Percentiles rank a stretch among this genome's conserved stretches.
Conservation (phyloP, 2,329 filamentous ascomycete genomes). For the Myriosclerotinia scirpicola region DNA sequence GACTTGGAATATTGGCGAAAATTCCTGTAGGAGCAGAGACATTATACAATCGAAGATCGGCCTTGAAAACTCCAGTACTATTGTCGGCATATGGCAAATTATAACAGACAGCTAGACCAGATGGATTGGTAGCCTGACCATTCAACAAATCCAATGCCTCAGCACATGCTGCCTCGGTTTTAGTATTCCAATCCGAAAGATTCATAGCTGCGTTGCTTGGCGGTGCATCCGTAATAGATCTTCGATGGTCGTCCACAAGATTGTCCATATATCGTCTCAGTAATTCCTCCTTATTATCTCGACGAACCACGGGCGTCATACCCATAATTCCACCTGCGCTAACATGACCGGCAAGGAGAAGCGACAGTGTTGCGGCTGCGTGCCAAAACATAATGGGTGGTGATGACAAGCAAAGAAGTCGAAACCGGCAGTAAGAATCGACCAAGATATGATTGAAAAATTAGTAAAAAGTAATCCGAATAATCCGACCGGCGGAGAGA, state of each 20-base stretch:
- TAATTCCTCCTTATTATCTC: slow-evolving; percentile 30
- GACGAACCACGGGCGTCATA: slow-evolving; percentile 6
- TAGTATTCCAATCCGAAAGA: slow-evolving; percentile 55
- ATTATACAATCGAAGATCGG: slow-evolving; percentile 74
- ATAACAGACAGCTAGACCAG: slow-evolving; percentile 79
- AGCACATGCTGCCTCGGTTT: slow-evolving; percentile 60
- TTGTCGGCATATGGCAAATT: slow-evolving; percentile 73
- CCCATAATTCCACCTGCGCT: slow-evolving; percentile 34
- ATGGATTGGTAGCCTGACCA: slow-evolving; percentile 64
- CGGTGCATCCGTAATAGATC: slow-evolving; percentile 13
- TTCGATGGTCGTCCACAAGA: slow-evolving; percentile 32
- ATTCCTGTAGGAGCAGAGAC: slow-evolving; percentile 57
- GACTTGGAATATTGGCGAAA: slow-evolving; percentile 53
- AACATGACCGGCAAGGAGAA: slow-evolving; percentile 37
- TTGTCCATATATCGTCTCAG: slow-evolving; percentile 39
- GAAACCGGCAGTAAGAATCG: slow-evolving; percentile 17
- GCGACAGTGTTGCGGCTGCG: slow-evolving; percentile 28
- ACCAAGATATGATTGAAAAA: slow-evolving; percentile 7
- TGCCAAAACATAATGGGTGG: slow-evolving; percentile 32
- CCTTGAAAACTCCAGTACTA: slow-evolving; percentile 68
- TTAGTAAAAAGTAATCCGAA: slow-evolving; percentile 24
- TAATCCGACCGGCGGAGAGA: slow-evolving; percentile 35
- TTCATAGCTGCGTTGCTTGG: slow-evolving; percentile 21
- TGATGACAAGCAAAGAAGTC: slow-evolving; percentile 15
- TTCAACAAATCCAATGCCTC: slow-evolving; percentile 55